phyloP scores from a whole-genome alignment of 2,329 filamentous ascomycete species.

The Aspergillus proliferans region DNA sequence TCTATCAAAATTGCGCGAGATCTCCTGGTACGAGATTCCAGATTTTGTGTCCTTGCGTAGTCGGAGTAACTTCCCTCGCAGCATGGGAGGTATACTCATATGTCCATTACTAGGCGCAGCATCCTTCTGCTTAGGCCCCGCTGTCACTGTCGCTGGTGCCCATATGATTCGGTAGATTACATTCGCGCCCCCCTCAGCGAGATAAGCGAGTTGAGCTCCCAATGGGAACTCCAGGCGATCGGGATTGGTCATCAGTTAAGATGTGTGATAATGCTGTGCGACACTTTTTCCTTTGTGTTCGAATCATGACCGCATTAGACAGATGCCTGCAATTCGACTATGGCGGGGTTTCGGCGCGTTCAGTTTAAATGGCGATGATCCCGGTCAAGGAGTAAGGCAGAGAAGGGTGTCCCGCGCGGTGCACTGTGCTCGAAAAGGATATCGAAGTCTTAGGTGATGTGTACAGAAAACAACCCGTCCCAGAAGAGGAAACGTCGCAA shows the following conservation, averaged over 20 bases:
- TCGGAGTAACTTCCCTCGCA: slow-evolving; percentile 50
- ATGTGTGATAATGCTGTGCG: slow-evolving; percentile 8
- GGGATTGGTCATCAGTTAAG: slow-evolving; percentile 27
- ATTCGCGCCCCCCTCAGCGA: slow-evolving; percentile 70
- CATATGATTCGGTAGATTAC: slow-evolving; percentile 60
- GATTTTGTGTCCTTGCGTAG: slow-evolving; percentile 53
- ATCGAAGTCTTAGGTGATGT: slow-evolving; percentile 4
- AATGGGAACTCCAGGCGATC: slow-evolving; percentile 29
- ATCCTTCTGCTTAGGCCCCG: slow-evolving; percentile 20
- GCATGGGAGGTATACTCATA: slow-evolving; percentile 12
- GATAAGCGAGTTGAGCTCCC: slow-evolving; percentile 37
- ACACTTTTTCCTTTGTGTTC: slow-evolving; percentile 5
- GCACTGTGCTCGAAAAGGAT: slow-evolving; percentile 8
- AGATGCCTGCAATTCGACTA: background rate
- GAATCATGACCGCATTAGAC: slow-evolving; percentile 11
- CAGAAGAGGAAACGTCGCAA: slow-evolving; percentile 1
- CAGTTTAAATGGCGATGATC: background rate
- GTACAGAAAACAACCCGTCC: slow-evolving; percentile 5
- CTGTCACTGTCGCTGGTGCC: slow-evolving; percentile 22
- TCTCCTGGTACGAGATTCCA: slow-evolving; percentile 47
- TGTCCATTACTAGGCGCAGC: slow-evolving; percentile 13
- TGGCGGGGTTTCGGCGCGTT: background rate
- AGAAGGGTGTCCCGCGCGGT: slow-evolving; percentile 1
- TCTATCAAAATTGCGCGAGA: slow-evolving; percentile 33
- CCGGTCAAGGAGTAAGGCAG: background rate